These are phyloP conservation scores for Candida chilensis DNA, from an alignment of 805 yeast species.

Conservation along the genomic window DNA sequence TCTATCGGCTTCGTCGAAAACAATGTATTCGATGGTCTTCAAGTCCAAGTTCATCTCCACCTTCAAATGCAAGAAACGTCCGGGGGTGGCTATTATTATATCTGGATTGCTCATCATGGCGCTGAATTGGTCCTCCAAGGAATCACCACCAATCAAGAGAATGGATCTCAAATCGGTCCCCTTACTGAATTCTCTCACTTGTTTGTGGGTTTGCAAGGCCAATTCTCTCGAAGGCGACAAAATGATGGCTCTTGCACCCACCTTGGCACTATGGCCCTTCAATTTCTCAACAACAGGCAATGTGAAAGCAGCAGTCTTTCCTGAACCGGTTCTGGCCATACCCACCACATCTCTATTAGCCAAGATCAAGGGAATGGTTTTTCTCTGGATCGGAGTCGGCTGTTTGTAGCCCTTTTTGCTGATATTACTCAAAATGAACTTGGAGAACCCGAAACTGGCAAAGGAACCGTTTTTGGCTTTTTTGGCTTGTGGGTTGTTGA, in stretches of 20 bases:
- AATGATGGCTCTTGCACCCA: conserved; percentile 83
- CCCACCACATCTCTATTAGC: conserved; percentile 93
- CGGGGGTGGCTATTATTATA: conserved; percentile 93
- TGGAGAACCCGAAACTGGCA: conserved; percentile 84
- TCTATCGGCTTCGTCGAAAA: conserved; percentile 96
- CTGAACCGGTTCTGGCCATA: conserved; percentile 99
- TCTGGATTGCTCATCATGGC: conserved; percentile 94
- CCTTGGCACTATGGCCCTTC: conserved; percentile 74
- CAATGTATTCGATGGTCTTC: conserved; percentile 77
- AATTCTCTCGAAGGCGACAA: conserved; percentile 94
- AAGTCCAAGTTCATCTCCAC: conserved; percentile 91
- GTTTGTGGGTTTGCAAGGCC: conserved; percentile 87
- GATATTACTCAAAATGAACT: conserved; percentile 59
- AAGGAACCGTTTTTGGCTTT: conserved; percentile 75
- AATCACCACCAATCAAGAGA: conserved; percentile 93
- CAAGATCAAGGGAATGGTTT: conserved; percentile 84
- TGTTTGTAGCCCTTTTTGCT: conserved; percentile 80
- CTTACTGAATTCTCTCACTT: conserved; percentile 77
- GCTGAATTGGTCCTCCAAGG: conserved; percentile 92
- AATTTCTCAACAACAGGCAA: conserved; percentile 84
- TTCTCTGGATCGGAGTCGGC: conserved; percentile 97
- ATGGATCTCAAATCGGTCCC: conserved; percentile 80
- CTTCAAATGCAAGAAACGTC: conserved; percentile 90
- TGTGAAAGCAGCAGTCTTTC: conserved; percentile 96
- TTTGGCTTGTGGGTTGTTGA: conserved; percentile 34